Percentiles rank a stretch among this genome's conserved stretches.
These are phyloP conservation scores for Emmonsiellopsis sp. DNA, from an alignment of 2,329 filamentous ascomycete genomes.

Conservation along the genomic window DNA sequence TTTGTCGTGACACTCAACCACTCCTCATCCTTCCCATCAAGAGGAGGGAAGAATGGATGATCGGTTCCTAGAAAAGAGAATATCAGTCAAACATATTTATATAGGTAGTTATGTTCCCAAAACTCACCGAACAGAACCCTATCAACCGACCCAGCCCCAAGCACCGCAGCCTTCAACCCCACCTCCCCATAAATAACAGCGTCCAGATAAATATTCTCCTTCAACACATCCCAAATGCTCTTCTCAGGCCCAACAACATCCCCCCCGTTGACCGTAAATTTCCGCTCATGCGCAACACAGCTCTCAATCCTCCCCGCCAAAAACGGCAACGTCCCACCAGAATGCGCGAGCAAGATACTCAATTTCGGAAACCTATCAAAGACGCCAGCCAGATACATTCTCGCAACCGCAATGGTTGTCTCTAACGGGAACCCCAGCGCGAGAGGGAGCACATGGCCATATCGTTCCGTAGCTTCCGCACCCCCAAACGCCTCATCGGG, in stretches of 20 bases:
- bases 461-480: slow-evolving; percentile 56
- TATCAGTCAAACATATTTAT: not conserved
- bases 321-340: slow-evolving; percentile 80
- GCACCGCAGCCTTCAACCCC: slow-evolving; percentile 65
- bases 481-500: slow-evolving; percentile 76
- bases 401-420: slow-evolving; percentile 79
- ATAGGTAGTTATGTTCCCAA: not conserved
- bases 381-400: slow-evolving; percentile 80
- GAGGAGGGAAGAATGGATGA: slow-evolving; percentile 37
- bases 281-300: slow-evolving; percentile 73
- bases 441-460: slow-evolving; percentile 79
- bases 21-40: slow-evolving; percentile 25
- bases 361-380: slow-evolving; percentile 67
- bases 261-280: slow-evolving; percentile 57
- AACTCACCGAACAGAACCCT: slow-evolving; percentile 33
- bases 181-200: slow-evolving; percentile 50
- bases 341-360: slow-evolving; percentile 73
- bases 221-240: slow-evolving; percentile 55
- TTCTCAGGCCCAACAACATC: slow-evolving; percentile 51
- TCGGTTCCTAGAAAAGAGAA: slow-evolving; percentile 27
- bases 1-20: slow-evolving; percentile 42
- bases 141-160: slow-evolving; percentile 46
- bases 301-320: slow-evolving; percentile 81
- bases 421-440: slow-evolving; percentile 85
- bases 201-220: slow-evolving; percentile 76